Percentiles rank a stretch among this genome's conserved stretches.
Conservation (phyloP, 352 stramenopile genomes). For the Phytophthora europaea region DNA sequence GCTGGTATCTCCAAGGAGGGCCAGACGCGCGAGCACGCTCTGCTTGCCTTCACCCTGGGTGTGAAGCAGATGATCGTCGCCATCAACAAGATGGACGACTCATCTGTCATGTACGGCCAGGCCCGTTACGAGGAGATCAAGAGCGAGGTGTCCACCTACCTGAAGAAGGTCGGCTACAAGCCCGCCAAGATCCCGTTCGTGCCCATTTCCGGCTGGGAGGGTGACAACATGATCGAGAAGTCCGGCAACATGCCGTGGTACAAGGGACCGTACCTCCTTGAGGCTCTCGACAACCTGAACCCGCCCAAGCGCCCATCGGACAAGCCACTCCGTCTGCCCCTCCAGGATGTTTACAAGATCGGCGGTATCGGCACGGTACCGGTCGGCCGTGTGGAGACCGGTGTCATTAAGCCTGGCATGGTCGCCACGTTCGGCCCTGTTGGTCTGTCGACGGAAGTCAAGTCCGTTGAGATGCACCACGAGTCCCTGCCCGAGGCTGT, state of each 20-base stretch:
- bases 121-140: constrained; percentile 96
- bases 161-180: constrained; percentile 98
- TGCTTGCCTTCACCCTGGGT: constrained; percentile 97
- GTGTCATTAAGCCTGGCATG: constrained; percentile 96
- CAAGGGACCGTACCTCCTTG: constrained; percentile 92
- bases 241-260: constrained; percentile 98
- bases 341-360: constrained; percentile 99
- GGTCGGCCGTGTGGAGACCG: constrained; percentile 98
- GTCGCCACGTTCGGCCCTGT: constrained; percentile 92
- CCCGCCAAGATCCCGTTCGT: constrained; percentile 96
- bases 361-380: constrained; percentile 97
- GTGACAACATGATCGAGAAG: constrained; percentile 98
- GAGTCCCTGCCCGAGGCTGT: constrained; percentile 92
- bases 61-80: constrained; percentile 99
- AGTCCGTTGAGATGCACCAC: constrained; percentile 98
- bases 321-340: constrained; percentile 96
- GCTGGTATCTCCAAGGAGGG: constrained; percentile 96
- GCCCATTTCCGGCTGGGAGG: constrained; percentile 97
- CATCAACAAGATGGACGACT: constrained; percentile 99
- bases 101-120: constrained; percentile 94
- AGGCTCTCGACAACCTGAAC: constrained; percentile 93
- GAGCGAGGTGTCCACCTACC: constrained; percentile 90
- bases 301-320: constrained; percentile 93
- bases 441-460: constrained; percentile 94
- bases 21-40: constrained; percentile 96